phyloP scores from a whole-genome alignment of 208 protist genomes.

The Blechomonas ayalai region DNA sequence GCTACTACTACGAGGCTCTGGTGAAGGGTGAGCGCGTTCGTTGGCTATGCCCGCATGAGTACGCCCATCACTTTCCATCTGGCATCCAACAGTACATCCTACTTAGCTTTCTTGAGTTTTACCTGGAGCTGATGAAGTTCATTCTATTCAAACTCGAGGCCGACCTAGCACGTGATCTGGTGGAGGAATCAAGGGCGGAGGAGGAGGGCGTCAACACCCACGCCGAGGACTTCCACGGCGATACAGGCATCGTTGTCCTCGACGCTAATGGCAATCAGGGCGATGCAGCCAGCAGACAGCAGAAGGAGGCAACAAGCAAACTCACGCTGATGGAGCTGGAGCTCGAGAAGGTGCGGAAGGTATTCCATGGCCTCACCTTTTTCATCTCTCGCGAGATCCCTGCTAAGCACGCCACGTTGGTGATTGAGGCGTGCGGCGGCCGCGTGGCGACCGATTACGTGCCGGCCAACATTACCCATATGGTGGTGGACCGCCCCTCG shows the following conservation, averaged over 20 bases:
- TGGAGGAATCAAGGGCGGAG: constrained; percentile 53
- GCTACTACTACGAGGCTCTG: constrained; percentile 97
- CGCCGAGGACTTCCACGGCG: constrained; percentile 32
- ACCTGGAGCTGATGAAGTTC: constrained; percentile 95
- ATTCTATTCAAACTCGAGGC: constrained; percentile 96
- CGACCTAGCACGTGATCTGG: constrained; percentile 54
- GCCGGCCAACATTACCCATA: constrained; percentile 70
- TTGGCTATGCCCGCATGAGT: constrained; percentile 97
- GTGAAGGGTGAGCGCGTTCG: constrained; percentile 92
- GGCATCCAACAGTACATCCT: constrained; percentile 96
- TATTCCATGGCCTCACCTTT: constrained; percentile 80
- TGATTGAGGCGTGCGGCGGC: constrained; percentile 86
- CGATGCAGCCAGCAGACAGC: constrained; percentile 20
- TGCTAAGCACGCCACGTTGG: constrained; percentile 78
- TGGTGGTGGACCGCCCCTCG: constrained; percentile 79
- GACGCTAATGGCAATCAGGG: constrained; percentile 1
- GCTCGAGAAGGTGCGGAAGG: constrained; percentile 36
- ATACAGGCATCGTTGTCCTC: constrained; percentile 3
- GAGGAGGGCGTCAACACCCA: constrained; percentile 44
- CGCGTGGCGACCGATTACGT: constrained; percentile 68
- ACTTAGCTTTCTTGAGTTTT: constrained; percentile 97
- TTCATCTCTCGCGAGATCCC: constrained; percentile 90
- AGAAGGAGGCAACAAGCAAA: constrained; percentile 25
- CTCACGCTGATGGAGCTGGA: constrained; percentile 43
- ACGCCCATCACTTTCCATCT: constrained; percentile 90